Percentiles rank a stretch among this genome's conserved stretches.
Conservation (phyloP, 768 basidiomycete genomes). For the Mycena epipterygia region DNA sequence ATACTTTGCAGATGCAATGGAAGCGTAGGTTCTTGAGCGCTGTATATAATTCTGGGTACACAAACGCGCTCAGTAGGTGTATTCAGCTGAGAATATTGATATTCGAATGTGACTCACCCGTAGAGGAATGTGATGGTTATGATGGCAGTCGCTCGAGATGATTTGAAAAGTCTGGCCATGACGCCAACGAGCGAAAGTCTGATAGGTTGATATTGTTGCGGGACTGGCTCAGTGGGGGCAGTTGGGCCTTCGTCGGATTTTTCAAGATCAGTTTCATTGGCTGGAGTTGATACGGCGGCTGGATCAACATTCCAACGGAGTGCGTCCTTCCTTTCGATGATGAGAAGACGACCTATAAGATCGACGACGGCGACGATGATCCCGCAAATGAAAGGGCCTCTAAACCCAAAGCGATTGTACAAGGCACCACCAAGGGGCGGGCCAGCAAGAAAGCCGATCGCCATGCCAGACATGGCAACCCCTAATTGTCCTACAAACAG, state of each 20-base stretch:
- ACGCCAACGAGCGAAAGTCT: conserved; percentile 57
- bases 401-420: conserved; percentile 68
- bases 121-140: conserved; percentile 63
- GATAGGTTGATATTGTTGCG: background rate
- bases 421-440: conserved; percentile 71
- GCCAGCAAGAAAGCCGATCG: conserved; percentile 62
- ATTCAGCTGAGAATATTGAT: background rate
- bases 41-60: conserved; percentile 57
- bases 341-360: conserved; percentile 64
- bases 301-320: conserved; percentile 63
- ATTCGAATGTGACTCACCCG: conserved; percentile 61
- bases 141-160: conserved; percentile 63
- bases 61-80: background rate
- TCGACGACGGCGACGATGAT: conserved; percentile 62
- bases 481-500: conserved; percentile 65
- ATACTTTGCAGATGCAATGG: conserved; percentile 65
- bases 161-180: conserved; percentile 56
- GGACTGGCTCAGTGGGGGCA: background rate
- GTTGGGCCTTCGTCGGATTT: conserved; percentile 9
- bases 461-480: conserved; percentile 65
- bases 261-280: conserved; percentile 24
- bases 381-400: conserved; percentile 71
- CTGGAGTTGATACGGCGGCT: conserved; percentile 18
- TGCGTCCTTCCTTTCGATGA: conserved; percentile 70
- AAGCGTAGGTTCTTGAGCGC: conserved; percentile 68